phyloP scores from a whole-genome alignment of 176 grass and related monocot genomes.

The Themeda triandra region DNA sequence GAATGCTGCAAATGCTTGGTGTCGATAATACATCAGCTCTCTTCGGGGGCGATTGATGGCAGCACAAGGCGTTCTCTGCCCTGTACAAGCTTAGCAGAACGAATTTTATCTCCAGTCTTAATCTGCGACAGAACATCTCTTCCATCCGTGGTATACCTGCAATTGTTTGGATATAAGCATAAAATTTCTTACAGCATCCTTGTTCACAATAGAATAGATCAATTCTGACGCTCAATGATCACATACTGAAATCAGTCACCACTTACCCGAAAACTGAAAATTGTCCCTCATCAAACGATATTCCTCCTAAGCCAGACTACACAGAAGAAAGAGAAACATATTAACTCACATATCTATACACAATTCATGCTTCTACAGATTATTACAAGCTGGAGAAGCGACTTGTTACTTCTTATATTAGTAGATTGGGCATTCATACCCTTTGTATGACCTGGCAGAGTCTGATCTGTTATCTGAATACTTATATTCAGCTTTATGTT shows the following conservation, averaged over 20 bases:
- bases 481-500: not conserved
- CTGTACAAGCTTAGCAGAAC: constrained; percentile 75
- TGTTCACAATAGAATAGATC: not conserved
- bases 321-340: not conserved
- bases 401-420: not conserved
- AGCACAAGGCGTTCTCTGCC: constrained; percentile 79
- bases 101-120: constrained; percentile 84
- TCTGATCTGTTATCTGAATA: constrained; percentile 3
- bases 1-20: constrained; percentile 17
- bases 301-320: constrained; percentile 89
- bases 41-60: constrained; percentile 35
- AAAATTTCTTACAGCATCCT: not conserved
- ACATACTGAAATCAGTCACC: constrained; percentile 5
- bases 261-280: constrained; percentile 96
- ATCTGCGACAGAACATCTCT: constrained; percentile 84
- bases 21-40: constrained; percentile 51
- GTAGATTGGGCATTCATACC: not conserved
- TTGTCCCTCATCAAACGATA: constrained; percentile 97
- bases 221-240: not conserved
- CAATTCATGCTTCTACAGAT: constrained; percentile 3
- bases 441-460: not conserved
- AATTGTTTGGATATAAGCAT: constrained; percentile 13
- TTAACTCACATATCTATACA: constrained; percentile 4
- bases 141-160: constrained; percentile 75
- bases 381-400: not conserved